Evolutionary conservation across 78 protist genomes (phyloP), one percentile per base, ranked within the genome.

Genomic region (Speleostelium caveatum): DNA sequence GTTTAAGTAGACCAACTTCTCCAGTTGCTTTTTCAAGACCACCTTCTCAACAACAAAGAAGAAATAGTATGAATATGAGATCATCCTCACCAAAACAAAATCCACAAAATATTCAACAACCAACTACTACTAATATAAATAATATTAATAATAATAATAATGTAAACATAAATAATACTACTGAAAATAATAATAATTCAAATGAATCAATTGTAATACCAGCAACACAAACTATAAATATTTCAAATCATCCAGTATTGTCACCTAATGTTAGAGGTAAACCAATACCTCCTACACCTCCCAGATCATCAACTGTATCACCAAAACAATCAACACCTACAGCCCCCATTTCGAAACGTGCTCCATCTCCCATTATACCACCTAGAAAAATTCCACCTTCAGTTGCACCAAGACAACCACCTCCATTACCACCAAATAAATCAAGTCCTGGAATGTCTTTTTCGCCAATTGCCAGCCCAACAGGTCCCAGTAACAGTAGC

Each of bases 351-450:
- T 6, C 53, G 10, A 10, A 6, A 14, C 16, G 58, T 39, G 4
- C 56, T 28, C 17, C 74, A 2, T 19, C 59, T 22, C 35, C 36
- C 53, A 0, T 8, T 65, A 49, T 33, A 22, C n/a, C 19, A 38
- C 36, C 63, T 10, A 17, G 17, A n/a, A 16, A 53, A 3, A 3
- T 16, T 45, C 2, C 6, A 7, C 19, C 63, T 49, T 59, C 42
- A 49, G 24, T 7, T 17, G 22, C 58, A 79, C 67, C 42, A 24
- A 45, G 76, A 63, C 22, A 2, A 16, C 88, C 89, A 41, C 72
- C 77, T 1, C 89, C 89, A n/a, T 41, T 55, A 12, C 78, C 89
- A 51, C 89, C 89, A 4, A 28, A 28, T 2, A 19, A 66, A 28
- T 28, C 60, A n/a, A n/a, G n/a, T n/a, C n/a, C n/a, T n/a, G n/a